Evolutionary conservation across 2,329 filamentous ascomycete genomes (phyloP).

Genomic region (Fusarium ramigenum): DNA sequence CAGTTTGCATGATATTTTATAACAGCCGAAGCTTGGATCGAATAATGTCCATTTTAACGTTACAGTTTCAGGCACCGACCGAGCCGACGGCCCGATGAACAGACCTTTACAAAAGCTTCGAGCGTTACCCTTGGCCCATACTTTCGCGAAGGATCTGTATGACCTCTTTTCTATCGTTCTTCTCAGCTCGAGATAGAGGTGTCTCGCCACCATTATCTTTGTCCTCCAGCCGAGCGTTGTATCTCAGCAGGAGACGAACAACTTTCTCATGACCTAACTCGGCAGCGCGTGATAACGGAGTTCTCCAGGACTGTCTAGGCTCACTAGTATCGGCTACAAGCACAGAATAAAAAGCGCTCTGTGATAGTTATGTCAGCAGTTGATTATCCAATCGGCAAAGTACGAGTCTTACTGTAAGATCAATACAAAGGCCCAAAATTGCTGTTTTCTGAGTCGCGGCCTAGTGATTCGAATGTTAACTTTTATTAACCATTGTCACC

Average conservation of each 20-base stretch:
- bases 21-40: neutral
- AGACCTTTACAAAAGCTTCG: rapidly evolving
- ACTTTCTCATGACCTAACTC: neutral
- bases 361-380: no score
- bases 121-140: neutral
- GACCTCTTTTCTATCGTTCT: rapidly evolving
- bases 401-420: no score
- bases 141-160: rapidly evolving
- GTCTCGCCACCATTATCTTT: rapidly evolving
- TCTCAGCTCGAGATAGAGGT: neutral
- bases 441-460: no score
- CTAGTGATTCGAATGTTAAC: no score
- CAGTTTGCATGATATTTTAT: neutral
- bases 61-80: neutral
- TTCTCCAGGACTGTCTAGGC: neutral
- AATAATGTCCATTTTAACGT: neutral
- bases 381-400: no score
- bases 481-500: no score
- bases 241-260: rapidly evolving
- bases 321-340: no score
- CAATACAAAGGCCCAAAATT: no score
- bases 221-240: rapidly evolving
- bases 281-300: neutral
- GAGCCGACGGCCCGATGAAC: neutral
- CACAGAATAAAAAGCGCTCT: no score